phyloP scores from a whole-genome alignment of 163 green algal species.

The Scenedesmus sp. region DNA sequence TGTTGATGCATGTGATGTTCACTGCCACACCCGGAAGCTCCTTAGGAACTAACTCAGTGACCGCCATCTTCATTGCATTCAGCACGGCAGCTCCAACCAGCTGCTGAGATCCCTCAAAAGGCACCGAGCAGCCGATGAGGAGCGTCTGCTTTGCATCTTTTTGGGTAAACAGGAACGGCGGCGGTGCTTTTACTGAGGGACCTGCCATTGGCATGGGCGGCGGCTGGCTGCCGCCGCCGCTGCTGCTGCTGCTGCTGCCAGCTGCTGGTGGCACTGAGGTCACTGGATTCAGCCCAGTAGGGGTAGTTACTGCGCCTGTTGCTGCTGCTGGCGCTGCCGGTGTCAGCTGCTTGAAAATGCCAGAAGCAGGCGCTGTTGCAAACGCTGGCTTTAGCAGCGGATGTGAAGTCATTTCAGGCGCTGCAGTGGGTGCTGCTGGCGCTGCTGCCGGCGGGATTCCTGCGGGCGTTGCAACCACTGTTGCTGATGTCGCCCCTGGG shows the following conservation, averaged over 20 bases:
- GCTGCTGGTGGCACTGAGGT: not conserved
- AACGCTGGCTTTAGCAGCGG: not conserved
- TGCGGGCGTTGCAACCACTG: not conserved
- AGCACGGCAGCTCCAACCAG: not conserved
- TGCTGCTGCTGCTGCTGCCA: slow-evolving; percentile 1
- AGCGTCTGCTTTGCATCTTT: slow-evolving; percentile 15
- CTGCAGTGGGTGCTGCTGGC: not conserved
- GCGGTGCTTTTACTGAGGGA: not conserved
- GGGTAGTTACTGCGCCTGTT: no score
- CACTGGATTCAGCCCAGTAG: not conserved
- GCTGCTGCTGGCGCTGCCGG: not conserved
- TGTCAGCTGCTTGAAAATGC: not conserved
- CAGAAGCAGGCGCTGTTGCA: not conserved
- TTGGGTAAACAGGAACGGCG: slow-evolving; percentile 1
- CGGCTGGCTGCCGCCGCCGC: not conserved
- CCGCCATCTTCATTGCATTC: slow-evolving; percentile 19
- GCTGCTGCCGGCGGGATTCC: not conserved
- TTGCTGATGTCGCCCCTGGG: not conserved
- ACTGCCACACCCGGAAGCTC: slow-evolving; percentile 2
- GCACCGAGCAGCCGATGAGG: slow-evolving; percentile 20
- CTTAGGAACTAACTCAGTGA: slow-evolving; percentile 1
- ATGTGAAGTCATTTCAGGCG: not conserved
- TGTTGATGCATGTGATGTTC: slow-evolving; percentile 40
- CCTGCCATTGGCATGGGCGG: not conserved
- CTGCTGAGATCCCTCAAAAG: slow-evolving; percentile 20